Conservation (phyloP, 2,329 filamentous ascomycete species). For the Alternaria arborescens region DNA sequence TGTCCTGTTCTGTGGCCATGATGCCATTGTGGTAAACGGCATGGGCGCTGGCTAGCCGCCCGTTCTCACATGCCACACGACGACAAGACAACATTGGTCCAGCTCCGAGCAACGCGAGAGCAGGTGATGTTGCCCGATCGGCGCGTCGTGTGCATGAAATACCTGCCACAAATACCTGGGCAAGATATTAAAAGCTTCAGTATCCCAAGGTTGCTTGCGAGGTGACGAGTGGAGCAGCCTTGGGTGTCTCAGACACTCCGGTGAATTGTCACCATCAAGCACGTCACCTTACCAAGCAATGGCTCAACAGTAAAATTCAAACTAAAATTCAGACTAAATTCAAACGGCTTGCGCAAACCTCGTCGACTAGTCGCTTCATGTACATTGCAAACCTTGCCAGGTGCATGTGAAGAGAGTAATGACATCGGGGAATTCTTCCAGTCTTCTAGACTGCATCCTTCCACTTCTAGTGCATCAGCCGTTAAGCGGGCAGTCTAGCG, state of each 20-base stretch:
- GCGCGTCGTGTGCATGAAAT: background rate
- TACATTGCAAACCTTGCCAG: background rate
- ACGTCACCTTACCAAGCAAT: background rate
- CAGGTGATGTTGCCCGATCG: background rate
- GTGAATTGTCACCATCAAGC: background rate
- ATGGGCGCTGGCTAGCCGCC: slow-evolving; percentile 3
- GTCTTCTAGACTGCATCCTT: slow-evolving; percentile 4
- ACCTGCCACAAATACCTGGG: background rate
- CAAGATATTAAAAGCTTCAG: background rate
- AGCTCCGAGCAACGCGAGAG: slow-evolving; percentile 1
- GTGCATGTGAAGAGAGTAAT: background rate
- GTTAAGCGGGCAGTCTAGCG: slow-evolving; percentile 12
- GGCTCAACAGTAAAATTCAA: slow-evolving; percentile 1
- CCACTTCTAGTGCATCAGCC: slow-evolving; percentile 17
- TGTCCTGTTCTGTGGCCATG: background rate
- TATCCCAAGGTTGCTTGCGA: background rate
- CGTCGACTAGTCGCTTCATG: background rate
- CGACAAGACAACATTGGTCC: background rate
- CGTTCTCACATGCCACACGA: slow-evolving; percentile 9
- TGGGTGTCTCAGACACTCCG: background rate
- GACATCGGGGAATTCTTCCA: slow-evolving; percentile 4
- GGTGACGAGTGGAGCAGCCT: background rate
- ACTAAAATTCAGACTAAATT: slow-evolving; percentile 1
- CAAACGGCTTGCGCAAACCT: slow-evolving; percentile 1
- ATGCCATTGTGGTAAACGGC: background rate